Percentiles rank a stretch among this genome's conserved stretches.
Evolutionary conservation across 73 alveolate species (phyloP).

Genomic region (Paramecium tetraurelia): DNA sequence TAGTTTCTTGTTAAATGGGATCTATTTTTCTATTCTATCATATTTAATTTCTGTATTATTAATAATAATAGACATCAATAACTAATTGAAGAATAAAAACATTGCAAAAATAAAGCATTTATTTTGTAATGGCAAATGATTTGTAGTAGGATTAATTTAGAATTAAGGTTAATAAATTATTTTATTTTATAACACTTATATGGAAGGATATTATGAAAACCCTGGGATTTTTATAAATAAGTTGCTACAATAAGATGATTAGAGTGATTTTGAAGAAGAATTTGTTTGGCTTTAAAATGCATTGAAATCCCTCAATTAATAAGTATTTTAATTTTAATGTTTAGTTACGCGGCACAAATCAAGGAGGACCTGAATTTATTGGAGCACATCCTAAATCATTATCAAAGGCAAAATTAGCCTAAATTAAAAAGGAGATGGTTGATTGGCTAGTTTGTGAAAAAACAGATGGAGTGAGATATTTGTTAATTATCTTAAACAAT

Average conservation of each 20-base stretch:
- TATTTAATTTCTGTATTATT: not conserved
- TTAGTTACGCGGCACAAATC: not conserved
- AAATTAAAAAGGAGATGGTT: not conserved
- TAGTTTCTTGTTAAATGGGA: too few relatives aligned
- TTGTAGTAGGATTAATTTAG: not conserved
- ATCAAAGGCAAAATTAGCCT: not conserved
- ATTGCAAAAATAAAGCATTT: not conserved
- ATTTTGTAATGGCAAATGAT: not conserved
- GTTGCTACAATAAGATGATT: not conserved
- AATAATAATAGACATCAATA: not conserved
- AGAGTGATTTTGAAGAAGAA: not conserved
- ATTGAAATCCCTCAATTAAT: not conserved
- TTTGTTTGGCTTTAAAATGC: not conserved
- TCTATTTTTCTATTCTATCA: not conserved
- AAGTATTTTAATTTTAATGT: not conserved
- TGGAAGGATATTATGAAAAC: slow-evolving; percentile 30
- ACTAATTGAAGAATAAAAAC: not conserved
- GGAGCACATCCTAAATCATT: slow-evolving; percentile 58
- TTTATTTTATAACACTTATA: not conserved
- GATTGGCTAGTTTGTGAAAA: slow-evolving; percentile 28
- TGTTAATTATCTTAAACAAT: slow-evolving; percentile 9
- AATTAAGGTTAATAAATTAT: not conserved
- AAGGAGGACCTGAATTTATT: slow-evolving; percentile 16
- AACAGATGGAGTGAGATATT: slow-evolving; percentile 56
- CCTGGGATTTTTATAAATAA: not conserved